phyloP scores from a whole-genome alignment of 805 yeast genomes.

The Lipomyces orientalis region DNA sequence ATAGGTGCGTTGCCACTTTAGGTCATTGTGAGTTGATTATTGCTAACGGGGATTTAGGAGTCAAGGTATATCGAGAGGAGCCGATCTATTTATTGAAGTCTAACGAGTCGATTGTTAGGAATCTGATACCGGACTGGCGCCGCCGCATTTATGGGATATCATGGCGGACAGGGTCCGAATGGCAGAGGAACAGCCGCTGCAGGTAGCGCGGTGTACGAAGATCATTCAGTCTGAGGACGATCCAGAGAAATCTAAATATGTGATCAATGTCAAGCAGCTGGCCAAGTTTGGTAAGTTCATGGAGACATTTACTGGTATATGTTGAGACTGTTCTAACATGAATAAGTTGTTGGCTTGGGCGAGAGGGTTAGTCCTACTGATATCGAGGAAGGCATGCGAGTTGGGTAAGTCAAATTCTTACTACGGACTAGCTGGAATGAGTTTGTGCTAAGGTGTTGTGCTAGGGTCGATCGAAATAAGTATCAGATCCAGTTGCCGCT shows the following conservation, averaged over 20 bases:
- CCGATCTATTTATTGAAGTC: not conserved
- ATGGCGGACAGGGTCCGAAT: constrained; percentile 93
- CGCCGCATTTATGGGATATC: constrained; percentile 97
- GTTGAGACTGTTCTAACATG: not conserved
- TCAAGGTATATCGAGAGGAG: constrained; percentile 23
- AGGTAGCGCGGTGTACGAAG: constrained; percentile 98
- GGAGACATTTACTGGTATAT: not conserved
- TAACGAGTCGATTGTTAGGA: constrained; percentile 56
- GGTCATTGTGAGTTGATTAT: not conserved
- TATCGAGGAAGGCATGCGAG: constrained; percentile 99
- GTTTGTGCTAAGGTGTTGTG: not conserved
- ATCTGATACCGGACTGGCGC: constrained; percentile 96
- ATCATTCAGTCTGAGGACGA: constrained; percentile 66
- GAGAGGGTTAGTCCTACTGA: constrained; percentile 98
- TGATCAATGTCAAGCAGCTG: constrained; percentile 95
- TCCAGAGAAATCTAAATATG: constrained; percentile 88
- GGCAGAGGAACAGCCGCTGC: constrained; percentile 93
- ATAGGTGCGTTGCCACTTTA: constrained; percentile 59
- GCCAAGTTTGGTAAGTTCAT: constrained; percentile 71
- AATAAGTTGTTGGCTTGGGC: constrained; percentile 83
- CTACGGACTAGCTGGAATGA: not conserved
- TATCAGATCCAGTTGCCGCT: constrained; percentile 96
- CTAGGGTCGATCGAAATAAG: constrained; percentile 90
- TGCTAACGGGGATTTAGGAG: constrained; percentile 20
- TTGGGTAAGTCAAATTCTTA: constrained; percentile 51